These are phyloP conservation scores for Clonostachys solani DNA, from an alignment of 2,329 filamentous ascomycete species.

Conservation along the genomic window DNA sequence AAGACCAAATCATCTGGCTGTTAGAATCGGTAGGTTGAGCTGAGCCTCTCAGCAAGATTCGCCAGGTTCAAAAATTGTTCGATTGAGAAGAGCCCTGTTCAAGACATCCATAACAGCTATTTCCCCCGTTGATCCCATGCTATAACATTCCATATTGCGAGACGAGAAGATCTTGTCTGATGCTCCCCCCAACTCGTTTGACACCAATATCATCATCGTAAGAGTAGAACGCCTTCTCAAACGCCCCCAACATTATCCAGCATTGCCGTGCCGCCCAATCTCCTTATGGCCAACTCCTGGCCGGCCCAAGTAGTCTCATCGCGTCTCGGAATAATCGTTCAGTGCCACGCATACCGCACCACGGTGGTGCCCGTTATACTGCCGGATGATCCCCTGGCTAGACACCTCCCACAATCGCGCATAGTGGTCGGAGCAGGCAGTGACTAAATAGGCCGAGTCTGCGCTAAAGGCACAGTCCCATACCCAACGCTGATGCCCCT, in stretches of 20 bases:
- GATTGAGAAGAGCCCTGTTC: too few relatives aligned
- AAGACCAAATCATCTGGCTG: too few relatives aligned
- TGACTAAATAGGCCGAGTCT: conserved; percentile 89
- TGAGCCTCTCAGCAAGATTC: too few relatives aligned
- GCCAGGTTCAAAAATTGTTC: too few relatives aligned
- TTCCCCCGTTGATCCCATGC: neutral
- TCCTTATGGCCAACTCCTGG: neutral
- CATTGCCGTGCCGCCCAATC: neutral
- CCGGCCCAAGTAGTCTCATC: conserved; percentile 9
- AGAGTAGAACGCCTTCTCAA: neutral
- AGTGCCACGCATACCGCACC: conserved; percentile 89
- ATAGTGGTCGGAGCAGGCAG: conserved; percentile 90
- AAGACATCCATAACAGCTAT: too few relatives aligned
- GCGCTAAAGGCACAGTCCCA: conserved; percentile 97
- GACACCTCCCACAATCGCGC: conserved; percentile 85
- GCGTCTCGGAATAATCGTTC: conserved; percentile 73
- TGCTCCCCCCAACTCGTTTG: neutral
- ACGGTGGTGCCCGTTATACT: conserved; percentile 92
- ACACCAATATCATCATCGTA: neutral
- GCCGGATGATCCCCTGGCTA: conserved; percentile 84
- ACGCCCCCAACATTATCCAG: neutral
- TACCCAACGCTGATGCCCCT: conserved; percentile 91
- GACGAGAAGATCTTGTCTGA: neutral
- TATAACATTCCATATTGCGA: neutral
- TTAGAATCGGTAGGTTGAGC: too few relatives aligned